Evolutionary conservation across 441 rosid species (phyloP).

Genomic region (Mallotus repandus): DNA sequence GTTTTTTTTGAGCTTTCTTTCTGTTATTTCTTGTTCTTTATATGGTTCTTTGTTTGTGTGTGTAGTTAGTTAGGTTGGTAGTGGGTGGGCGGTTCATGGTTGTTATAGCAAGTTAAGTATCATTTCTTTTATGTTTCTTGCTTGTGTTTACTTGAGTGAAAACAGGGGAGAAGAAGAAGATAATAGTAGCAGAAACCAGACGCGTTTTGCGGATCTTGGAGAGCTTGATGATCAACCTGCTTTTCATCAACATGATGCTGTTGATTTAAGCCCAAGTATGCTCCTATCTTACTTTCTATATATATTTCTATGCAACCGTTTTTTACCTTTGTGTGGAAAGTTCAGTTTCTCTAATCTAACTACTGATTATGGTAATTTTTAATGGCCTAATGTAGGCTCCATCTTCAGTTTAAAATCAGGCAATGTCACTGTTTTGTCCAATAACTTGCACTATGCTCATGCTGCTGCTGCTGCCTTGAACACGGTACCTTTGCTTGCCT

Average conservation of each 20-base stretch:
- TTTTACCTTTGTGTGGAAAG: background rate
- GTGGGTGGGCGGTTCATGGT: background rate
- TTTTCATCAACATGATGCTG: conserved; percentile 65
- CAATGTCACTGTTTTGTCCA: conserved; percentile 54
- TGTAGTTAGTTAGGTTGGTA: conserved; percentile 1
- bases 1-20: background rate
- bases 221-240: conserved; percentile 72
- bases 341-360: conserved; percentile 20
- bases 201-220: conserved; percentile 61
- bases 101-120: background rate
- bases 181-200: conserved; percentile 40
- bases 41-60: conserved; percentile 10
- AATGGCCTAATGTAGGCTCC: conserved; percentile 36
- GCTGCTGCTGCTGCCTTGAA: conserved; percentile 44
- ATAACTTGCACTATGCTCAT: conserved; percentile 42
- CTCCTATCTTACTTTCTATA: background rate
- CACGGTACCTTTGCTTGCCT: conserved; percentile 44
- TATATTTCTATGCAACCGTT: background rate
- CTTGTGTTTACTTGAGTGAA: background rate
- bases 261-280: conserved; percentile 84
- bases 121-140: background rate
- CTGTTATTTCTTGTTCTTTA: background rate
- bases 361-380: background rate
- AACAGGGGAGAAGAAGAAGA: conserved; percentile 36
- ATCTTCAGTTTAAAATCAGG: conserved; percentile 51